Evolutionary conservation across 2,329 filamentous ascomycete genomes (phyloP).

Genomic region (Coleophoma crateriformis): DNA sequence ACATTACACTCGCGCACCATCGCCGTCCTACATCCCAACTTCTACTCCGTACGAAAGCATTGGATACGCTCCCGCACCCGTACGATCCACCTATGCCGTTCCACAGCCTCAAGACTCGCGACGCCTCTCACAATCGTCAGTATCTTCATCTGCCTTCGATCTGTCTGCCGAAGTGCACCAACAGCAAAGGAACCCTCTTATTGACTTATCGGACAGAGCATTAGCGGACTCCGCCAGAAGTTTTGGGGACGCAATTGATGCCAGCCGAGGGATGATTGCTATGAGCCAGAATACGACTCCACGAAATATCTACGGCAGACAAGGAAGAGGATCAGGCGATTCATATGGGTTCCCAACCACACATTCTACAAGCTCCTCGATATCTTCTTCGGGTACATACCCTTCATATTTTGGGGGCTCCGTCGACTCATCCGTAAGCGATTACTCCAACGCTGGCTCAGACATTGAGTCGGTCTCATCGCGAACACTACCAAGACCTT

Average conservation of each 20-base stretch:
- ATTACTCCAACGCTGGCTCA: conserved; percentile 85
- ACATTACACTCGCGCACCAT: conserved; percentile 61
- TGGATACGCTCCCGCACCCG: conserved; percentile 64
- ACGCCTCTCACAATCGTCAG: conserved; percentile 82
- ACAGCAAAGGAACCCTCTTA: conserved; percentile 51
- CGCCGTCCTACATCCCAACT: conserved; percentile 22
- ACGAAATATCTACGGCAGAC: conserved; percentile 77
- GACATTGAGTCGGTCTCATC: conserved; percentile 79
- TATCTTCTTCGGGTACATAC: conserved; percentile 79
- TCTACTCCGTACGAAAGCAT: conserved; percentile 70
- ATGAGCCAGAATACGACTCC: conserved; percentile 96
- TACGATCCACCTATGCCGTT: conserved; percentile 53
- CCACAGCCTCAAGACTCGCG: conserved; percentile 45
- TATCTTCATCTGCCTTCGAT: conserved; percentile 45
- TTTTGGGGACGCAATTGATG: conserved; percentile 86
- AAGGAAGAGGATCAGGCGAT: conserved; percentile 68
- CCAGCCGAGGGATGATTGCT: conserved; percentile 88
- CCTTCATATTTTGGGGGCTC: conserved; percentile 81
- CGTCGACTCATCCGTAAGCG: conserved; percentile 78
- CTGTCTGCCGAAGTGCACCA: conserved; percentile 26
- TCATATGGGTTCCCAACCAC: conserved; percentile 87
- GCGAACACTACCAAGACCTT: conserved; percentile 77
- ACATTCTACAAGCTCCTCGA: conserved; percentile 82
- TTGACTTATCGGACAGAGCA: conserved; percentile 58
- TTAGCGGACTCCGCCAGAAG: conserved; percentile 54